Percentiles rank a stretch among this genome's conserved stretches.
Conservation (phyloP, 176 grass and related monocot genomes). For the Rhynchospora tenuis region DNA sequence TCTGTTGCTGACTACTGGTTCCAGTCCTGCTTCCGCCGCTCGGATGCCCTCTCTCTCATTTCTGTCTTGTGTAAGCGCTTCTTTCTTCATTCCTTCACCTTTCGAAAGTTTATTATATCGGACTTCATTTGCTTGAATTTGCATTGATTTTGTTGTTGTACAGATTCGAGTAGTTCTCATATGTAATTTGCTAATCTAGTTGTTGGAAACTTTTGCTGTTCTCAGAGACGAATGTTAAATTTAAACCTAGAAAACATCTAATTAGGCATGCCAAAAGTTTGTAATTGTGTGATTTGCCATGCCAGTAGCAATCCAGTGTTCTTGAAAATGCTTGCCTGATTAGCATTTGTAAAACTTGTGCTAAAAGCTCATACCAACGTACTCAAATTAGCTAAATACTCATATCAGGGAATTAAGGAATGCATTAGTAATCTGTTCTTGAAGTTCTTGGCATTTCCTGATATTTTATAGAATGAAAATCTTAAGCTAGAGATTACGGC, state of each 20-base stretch:
- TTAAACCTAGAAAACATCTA: too few relatives aligned
- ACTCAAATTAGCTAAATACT: too few relatives aligned
- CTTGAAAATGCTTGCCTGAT: not conserved
- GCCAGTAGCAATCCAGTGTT: not conserved
- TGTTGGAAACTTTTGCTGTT: not conserved
- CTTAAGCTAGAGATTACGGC: too few relatives aligned
- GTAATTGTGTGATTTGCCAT: not conserved
- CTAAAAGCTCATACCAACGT: too few relatives aligned
- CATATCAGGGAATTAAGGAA: too few relatives aligned
- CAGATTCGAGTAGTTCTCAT: not conserved
- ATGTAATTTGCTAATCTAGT: not conserved
- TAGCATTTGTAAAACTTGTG: too few relatives aligned
- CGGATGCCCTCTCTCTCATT: slow-evolving; percentile 51
- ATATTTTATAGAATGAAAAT: not conserved
- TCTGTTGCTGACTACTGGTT: slow-evolving; percentile 49
- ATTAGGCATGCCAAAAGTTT: not conserved
- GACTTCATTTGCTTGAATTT: not conserved
- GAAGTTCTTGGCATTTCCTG: not conserved
- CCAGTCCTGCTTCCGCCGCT: slow-evolving; percentile 59
- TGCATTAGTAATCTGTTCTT: too few relatives aligned
- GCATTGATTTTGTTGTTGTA: not conserved
- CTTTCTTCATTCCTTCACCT: not conserved
- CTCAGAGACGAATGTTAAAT: too few relatives aligned
- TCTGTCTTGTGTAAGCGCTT: slow-evolving; percentile 43
- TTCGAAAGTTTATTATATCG: not conserved